These are phyloP conservation scores for Entomortierella beljakovae DNA, from an alignment of 192 early-diverging fungal genomes.

Conservation along the genomic window DNA sequence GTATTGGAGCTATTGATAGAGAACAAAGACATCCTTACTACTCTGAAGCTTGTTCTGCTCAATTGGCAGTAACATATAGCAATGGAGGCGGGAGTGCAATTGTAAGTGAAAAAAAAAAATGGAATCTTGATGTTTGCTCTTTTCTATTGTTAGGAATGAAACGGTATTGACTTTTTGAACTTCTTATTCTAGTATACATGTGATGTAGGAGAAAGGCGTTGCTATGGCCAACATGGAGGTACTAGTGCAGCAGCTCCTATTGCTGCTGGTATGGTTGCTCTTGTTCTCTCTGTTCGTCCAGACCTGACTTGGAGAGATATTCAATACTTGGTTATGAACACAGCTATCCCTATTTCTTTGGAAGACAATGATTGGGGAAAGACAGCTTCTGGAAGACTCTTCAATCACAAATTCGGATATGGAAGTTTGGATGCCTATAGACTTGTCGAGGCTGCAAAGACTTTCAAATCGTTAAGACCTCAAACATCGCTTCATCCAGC, in stretches of 20 bases:
- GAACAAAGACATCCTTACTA: conserved; percentile 83
- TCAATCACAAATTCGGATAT: conserved; percentile 93
- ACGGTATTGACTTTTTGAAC: too few relatives aligned
- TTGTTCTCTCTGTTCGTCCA: conserved; percentile 74
- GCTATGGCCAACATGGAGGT: conserved; percentile 82
- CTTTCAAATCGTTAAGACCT: conserved; percentile 66
- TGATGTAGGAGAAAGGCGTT: conserved; percentile 76
- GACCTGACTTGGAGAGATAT: conserved; percentile 93
- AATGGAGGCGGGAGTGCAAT: conserved; percentile 80
- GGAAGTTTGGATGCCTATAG: conserved; percentile 87
- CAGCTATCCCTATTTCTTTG: conserved; percentile 75
- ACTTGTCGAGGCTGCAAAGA: conserved; percentile 80
- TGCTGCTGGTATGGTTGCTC: conserved; percentile 87
- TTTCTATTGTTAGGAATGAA: too few relatives aligned
- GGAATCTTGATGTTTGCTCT: not conserved
- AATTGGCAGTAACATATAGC: conserved; percentile 89
- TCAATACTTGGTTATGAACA: conserved; percentile 84
- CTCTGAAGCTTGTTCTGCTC: conserved; percentile 89
- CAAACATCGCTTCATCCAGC: conserved; percentile 68
- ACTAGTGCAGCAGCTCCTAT: conserved; percentile 95
- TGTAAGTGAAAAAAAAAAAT: conserved; percentile 59
- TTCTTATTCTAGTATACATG: conserved; percentile 69
- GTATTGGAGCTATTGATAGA: conserved; percentile 88
- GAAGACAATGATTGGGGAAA: conserved; percentile 77
- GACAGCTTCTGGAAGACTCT: conserved; percentile 73